Evolutionary conservation across 2,329 filamentous ascomycete species (phyloP), one percentile per base, ranked within the genome.

Genomic region (Aplosporella prunicola): DNA sequence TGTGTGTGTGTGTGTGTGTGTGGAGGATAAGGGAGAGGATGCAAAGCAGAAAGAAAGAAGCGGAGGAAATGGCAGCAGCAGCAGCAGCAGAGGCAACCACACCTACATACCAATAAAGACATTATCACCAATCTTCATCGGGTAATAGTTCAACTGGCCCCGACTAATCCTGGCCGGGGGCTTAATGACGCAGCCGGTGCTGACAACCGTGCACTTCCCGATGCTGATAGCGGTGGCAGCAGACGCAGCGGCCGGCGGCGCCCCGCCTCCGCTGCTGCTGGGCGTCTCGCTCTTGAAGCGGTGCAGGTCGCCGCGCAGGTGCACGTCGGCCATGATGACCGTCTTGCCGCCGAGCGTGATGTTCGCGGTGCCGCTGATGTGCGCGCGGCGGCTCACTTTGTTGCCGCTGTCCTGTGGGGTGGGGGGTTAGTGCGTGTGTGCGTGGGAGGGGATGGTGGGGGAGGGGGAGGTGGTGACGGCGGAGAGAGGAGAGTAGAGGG

Each of bases 341-440:
- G 88, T 93, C 63, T 61, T 93, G 45, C 91, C 91, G 49, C 87
- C 91, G 2, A 98, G 81, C 62, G 94, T 94, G 63, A 98, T 96
- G 64, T 96, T 93, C 51, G 93, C 87, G 15, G 89, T 95, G 52
- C 91, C 91, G 53, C 93, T 83, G 50, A 98, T 85, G 56, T 82
- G 80, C 44, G 86, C 84, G 49, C 86, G 86, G 48, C 91, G 85
- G 25, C 88, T 89, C 52, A 98, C 91, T 67, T 96, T 96, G 74
- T 98, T 98, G 48, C 91, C 91, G 3, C 88, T 94, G 64, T 96
- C 89, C 88, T 93, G 35, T 5, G 20, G 25, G 16, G 17, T n/a
- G 22, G 35, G 10, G 23, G 22, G 32, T 41, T 18, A 43, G 38
- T 8, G 5, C 13, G 16, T 27, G 17, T n/a, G n/a, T n/a, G 23